Evolutionary conservation across 345 rosid genomes (phyloP), one percentile per base, ranked within the genome.

Genomic region (Melaleuca alternifolia): DNA sequence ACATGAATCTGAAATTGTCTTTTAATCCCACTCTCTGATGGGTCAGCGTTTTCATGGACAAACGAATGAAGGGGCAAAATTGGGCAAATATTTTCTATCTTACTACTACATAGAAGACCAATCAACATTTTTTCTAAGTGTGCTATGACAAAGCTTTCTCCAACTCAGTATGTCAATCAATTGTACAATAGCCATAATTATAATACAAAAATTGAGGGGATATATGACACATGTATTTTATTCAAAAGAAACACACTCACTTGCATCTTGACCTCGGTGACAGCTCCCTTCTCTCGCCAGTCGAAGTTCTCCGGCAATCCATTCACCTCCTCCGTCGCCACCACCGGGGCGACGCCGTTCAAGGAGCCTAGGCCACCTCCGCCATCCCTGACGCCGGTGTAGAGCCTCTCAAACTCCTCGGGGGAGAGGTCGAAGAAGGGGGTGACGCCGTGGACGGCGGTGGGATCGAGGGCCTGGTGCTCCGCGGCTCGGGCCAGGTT

Each of bases 271-370:
- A 97, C 98, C 71, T 94, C 95, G 50, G 99, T 95, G 46, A 96
- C 98, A 24, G 97, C 99, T 81, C 99, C 98, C 61, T 93, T 94
- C 57, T 95, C 96, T 82, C 99, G 91, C 98, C 98, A 96, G 51
- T 97, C 99, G 91, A 97, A 95, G 87, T 86, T 91, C 54, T 90
- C 87, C 33, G 98, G 99, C 90, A 97, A 92, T 15, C 88, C 94
- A 75, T 89, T 89, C 75, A 93, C 87, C 26, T 91, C 94, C 87
- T 84, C 33, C 50, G 86, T 82, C 86, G 15, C 56, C 82, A 37
- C 84, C 30, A 2, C 85, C n/a, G 5, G 85, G n/a, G 37, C 15
- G 18, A 9, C 82, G 21, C 16, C 77, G 5, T 48, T 51, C 61
- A 48, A 71, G 89, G 33, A 84, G 86, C 46, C 84, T 85, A 79